These are phyloP conservation scores for Hygrocybe coccinea DNA, from an alignment of 768 basidiomycete genomes.

Conservation along the genomic window DNA sequence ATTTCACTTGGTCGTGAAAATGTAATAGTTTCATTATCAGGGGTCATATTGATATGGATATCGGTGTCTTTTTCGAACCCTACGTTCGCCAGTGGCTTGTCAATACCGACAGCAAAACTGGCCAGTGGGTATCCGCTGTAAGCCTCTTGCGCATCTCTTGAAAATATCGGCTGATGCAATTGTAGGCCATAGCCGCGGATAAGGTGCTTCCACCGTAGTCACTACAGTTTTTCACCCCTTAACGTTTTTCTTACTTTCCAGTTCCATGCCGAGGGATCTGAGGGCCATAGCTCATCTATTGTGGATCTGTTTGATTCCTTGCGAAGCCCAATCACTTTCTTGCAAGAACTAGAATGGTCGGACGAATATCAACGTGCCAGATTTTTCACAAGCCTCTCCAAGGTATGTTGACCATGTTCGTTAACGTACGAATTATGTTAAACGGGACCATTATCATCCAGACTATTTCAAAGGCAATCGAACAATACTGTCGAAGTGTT, in stretches of 20 bases:
- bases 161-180: neutral
- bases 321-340: slow-evolving; percentile 81
- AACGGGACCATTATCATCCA: slow-evolving; percentile 26
- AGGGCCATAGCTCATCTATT: slow-evolving; percentile 94
- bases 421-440: neutral
- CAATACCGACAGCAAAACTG: slow-evolving; percentile 86
- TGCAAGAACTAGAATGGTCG: slow-evolving; percentile 88
- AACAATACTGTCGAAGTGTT: slow-evolving; percentile 84
- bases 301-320: slow-evolving; percentile 94
- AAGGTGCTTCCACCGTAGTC: slow-evolving; percentile 43
- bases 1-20: slow-evolving; percentile 1
- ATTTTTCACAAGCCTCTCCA: slow-evolving; percentile 85
- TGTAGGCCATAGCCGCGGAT: slow-evolving; percentile 75
- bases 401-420: slow-evolving; percentile 43
- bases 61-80: slow-evolving; percentile 76
- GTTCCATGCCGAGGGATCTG: slow-evolving; percentile 73
- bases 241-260: slow-evolving; percentile 20
- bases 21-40: slow-evolving; percentile 30
- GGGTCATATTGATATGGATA: slow-evolving; percentile 57
- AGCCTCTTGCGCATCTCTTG: slow-evolving; percentile 27
- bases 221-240: slow-evolving; percentile 2
- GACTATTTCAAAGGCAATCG: slow-evolving; percentile 88
- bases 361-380: slow-evolving; percentile 84
- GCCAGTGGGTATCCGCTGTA: slow-evolving; percentile 90
- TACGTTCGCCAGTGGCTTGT: slow-evolving; percentile 85